Conservation (phyloP, 371 early-diverging fungal genomes). For the Lichtheimia corymbifera region DNA sequence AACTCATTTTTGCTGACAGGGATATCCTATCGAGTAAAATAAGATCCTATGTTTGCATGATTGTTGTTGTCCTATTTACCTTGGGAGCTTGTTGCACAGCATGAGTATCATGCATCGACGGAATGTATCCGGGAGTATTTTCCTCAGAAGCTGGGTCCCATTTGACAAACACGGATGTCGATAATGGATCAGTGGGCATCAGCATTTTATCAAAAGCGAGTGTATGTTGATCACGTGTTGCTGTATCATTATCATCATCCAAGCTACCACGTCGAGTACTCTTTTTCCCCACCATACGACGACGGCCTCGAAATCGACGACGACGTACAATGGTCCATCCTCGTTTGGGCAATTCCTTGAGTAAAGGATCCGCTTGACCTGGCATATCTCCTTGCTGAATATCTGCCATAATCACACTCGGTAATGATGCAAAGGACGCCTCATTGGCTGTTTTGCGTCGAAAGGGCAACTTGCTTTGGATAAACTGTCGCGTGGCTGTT, state of each 20-base stretch:
- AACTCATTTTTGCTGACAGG: constrained; percentile 51
- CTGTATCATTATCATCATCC: not conserved
- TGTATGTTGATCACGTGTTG: not conserved
- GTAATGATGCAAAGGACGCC: constrained; percentile 36
- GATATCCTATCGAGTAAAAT: constrained; percentile 17
- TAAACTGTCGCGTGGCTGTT: constrained; percentile 33
- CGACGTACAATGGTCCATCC: constrained; percentile 46
- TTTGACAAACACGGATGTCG: constrained; percentile 44
- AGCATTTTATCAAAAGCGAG: constrained; percentile 9
- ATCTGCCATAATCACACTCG: constrained; percentile 44
- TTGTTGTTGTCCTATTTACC: constrained; percentile 2
- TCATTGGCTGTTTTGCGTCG: constrained; percentile 22
- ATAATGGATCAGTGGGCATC: constrained; percentile 32
- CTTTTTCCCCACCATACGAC: constrained; percentile 24
- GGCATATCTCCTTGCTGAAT: constrained; percentile 44
- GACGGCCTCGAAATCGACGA: constrained; percentile 29
- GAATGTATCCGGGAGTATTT: not conserved
- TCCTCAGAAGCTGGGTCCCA: constrained; percentile 12
- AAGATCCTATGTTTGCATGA: not conserved
- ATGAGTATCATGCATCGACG: not conserved
- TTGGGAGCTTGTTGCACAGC: constrained; percentile 3
- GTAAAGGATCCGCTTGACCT: constrained; percentile 12
- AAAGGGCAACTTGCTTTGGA: constrained; percentile 41
- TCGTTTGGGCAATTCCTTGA: constrained; percentile 19
- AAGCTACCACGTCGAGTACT: constrained; percentile 1